Percentiles rank a stretch among this genome's conserved stretches.
Evolutionary conservation across 495 filamentous ascomycete genomes (phyloP).

Genomic region (Aspergillus carlsbadensis): DNA sequence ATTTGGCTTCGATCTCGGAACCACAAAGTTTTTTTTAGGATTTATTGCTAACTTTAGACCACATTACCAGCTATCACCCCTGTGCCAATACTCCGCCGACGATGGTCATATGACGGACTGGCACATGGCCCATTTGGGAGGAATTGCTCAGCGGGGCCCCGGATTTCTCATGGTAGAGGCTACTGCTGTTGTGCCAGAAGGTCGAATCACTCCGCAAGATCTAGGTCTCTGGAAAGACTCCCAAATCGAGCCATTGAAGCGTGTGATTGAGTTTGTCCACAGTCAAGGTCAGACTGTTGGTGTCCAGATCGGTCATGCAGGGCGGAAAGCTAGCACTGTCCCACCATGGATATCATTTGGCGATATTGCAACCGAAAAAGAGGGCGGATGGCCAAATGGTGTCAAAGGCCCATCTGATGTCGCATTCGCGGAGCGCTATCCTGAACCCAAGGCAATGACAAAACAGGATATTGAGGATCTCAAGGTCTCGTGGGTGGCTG

Average conservation of each 20-base stretch:
- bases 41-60: conserved; percentile 9
- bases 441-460: conserved; percentile 19
- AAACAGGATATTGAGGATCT: conserved; percentile 43
- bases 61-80: conserved; percentile 46
- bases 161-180: conserved; percentile 72
- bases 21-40: background rate
- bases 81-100: conserved; percentile 70
- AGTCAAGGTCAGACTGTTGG: conserved; percentile 69
- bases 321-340: conserved; percentile 71
- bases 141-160: conserved; percentile 64
- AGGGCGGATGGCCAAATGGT: conserved; percentile 40
- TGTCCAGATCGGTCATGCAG: conserved; percentile 76
- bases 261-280: conserved; percentile 69
- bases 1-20: background rate
- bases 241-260: conserved; percentile 62
- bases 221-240: conserved; percentile 72
- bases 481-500: conserved; percentile 55
- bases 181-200: conserved; percentile 67
- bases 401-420: conserved; percentile 56
- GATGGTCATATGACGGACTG: conserved; percentile 62
- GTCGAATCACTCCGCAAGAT: conserved; percentile 75
- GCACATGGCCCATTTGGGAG: conserved; percentile 60
- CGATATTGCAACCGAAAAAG: conserved; percentile 18
- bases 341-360: conserved; percentile 64
- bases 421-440: conserved; percentile 51